Base-by-base conservation (phyloP, 2,329 filamentous ascomycete genomes). In the Neofusicoccum umdonicola region DNA sequence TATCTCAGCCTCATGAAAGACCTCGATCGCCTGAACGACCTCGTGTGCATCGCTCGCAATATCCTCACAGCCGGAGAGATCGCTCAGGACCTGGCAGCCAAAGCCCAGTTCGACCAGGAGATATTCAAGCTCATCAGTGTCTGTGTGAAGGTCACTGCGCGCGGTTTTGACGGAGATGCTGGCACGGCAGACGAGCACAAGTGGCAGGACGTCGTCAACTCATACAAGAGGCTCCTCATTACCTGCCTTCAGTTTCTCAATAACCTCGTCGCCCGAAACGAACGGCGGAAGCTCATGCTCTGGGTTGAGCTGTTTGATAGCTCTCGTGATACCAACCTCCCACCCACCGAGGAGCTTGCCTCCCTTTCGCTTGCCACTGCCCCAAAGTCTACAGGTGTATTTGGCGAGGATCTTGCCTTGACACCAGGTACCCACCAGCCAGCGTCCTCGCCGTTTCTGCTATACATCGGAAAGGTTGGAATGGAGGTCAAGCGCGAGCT, bases 211-310 rank as follows among this genome's bases (percentile, higher is more conserved):
- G 85, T 88, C 63, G 85, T 88, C 67, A 87, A 87, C 71, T 82
- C 85, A 3, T 88, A 87, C 76, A 88, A 89, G 76, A 86, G 87
- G 69, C 78, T 89, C 17, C 78, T 89, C 69, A 88, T 88, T 63
- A 88, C 86, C 2, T 86, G 85, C 67, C 78, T 89, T n/a, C 87
- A 89, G 71, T 88, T 88, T 68, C 75, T 89, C 63, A 87, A 89
- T 75, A 89, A 89, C 68, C 82, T 88, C 56, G 85, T 88, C 52
- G 86, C 87, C 71, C 83, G 87, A 66, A 89, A 89, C 68, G 87
- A 89, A 74, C 82, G 86, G 66, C 79, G 86, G 44, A 89, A 89
- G 70, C 80, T 88, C 69, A 85, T 88, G 69, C 80, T 89, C 2
- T 89, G 87, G 87, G 76, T 88, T 42, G 84, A 87, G 72, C 78